Evolutionary conservation across 2,329 filamentous ascomycete species (phyloP), one percentile per base, ranked within the genome.

Genomic region (Raffaelea arxii): DNA sequence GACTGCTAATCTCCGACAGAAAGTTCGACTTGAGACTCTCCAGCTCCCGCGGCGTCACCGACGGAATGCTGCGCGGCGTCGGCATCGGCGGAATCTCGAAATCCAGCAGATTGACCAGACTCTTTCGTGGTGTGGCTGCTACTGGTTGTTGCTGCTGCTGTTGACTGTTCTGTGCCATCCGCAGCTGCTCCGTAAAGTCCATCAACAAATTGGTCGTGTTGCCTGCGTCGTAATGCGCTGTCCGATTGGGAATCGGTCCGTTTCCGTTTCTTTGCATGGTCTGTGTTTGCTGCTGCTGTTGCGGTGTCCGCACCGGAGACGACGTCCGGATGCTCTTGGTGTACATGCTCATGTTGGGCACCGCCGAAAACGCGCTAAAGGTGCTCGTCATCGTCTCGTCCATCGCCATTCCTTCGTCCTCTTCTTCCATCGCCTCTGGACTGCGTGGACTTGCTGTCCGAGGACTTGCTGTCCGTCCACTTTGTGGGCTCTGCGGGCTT

Each of bases 71-170:
- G 51, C 91, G 82, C 14, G 92, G 92, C 1, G 92, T 97, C 2
- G 91, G 89, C 55, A 89, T 81, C 1, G 91, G 88, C n/a, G 90
- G 89, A 10, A 97, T 84, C 57, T 97, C 92, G 60, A 94, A 92
- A 64, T 94, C 88, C 41, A 94, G 77, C 38, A 92, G 75, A 57
- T 84, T 86, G 27, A 80, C 72, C 54, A 86, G 53, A 50, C 53
- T 80, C 40, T 64, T 66, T 19, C 69, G 70, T 3, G 77, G 75
- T 1, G 77, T 63, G 14, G 59, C 55, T 30, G 27, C 27, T 10
- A 36, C 40, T n/a, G 22, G 6, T 59, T 57, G 53, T 65, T 69
- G 35, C 0, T 70, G 68, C 23, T 68, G 77, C 23, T 56, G 51
- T 11, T 56, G 40, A 56, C 60, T 44, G 54, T 59, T 55, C 61